Evolutionary conservation across 2,329 filamentous ascomycete genomes (phyloP), one percentile per base, ranked within the genome.

Genomic region (Myriosclerotinia scirpicola): DNA sequence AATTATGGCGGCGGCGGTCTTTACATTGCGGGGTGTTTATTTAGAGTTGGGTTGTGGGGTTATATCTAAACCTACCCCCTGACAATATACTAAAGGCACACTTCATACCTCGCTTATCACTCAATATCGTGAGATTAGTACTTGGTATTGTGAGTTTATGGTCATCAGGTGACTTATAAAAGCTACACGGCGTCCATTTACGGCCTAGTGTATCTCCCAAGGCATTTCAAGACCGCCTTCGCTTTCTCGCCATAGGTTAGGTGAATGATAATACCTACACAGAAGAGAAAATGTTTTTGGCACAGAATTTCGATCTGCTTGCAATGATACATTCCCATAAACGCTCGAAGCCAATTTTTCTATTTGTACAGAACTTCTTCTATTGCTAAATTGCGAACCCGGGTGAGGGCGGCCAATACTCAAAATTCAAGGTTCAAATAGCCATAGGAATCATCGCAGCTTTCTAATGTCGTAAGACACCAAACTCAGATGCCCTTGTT

Each of bases 181-280:
- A 63, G 15, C 22, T 60, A 36, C 26, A 5, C 36, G 22, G 55
- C 22, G 22, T 42, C 63, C 63, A 50, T 17, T 65, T 44, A 42
- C 26, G 20, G 46, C 34, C 5, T 42, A 53, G 30, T n/a, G 4
- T 17, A 53, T n/a, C 44, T 3, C 44, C 44, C 7, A 17, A n/a
- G 22, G 63, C 3, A 40, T 36, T 26, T 26, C 17, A 60, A 42
- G 63, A 65, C 63, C 63, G 63, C 63, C 56, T 48, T 38, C 55
- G 44, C 54, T 22, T 54, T 60, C 48, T 59, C 34, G 44, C 26
- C 38, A 20, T 26, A 26, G 26, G 26, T 26, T n/a, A n/a, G 26
- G 26, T 26, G 26, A 26, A 26, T 26, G 26, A 2, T 26, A 26
- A 26, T 26, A 26, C 26, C 3, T 26, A 26, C 26, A 26, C 26